phyloP scores from a whole-genome alignment of 805 yeast species.

The Candida michaelii region DNA sequence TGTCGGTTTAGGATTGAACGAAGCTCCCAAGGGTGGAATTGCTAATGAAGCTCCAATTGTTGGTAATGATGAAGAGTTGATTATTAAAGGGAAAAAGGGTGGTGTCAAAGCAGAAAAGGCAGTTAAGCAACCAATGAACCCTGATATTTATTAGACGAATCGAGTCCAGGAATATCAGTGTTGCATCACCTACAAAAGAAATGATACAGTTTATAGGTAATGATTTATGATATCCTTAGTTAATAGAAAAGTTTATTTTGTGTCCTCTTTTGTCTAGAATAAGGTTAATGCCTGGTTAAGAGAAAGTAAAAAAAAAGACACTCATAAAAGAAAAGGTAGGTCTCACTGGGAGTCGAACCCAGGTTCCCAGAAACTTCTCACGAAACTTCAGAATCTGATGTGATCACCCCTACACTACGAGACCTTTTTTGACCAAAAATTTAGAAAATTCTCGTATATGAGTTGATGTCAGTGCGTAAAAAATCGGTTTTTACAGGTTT shows the following conservation, averaged over 20 bases:
- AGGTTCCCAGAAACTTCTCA: conserved; percentile 27
- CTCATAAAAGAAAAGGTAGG: conserved; percentile 14
- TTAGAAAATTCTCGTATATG: neutral
- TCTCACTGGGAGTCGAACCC: conserved; percentile 37
- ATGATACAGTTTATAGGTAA: neutral
- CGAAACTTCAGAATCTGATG: conserved; percentile 28
- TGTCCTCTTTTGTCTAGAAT: no score
- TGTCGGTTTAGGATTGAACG: conserved; percentile 37
- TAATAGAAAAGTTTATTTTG: conserved; percentile 1
- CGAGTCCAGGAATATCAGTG: no score
- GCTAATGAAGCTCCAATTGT: conserved; percentile 47
- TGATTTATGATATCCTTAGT: neutral
- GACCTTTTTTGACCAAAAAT: conserved; percentile 17
- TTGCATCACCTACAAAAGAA: no score
- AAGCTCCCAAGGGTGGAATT: conserved; percentile 48
- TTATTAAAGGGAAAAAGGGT: conserved; percentile 14
- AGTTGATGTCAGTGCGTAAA: neutral
- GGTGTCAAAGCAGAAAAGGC: neutral
- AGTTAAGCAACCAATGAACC: neutral
- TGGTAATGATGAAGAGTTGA: conserved; percentile 37
- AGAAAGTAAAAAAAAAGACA: neutral
- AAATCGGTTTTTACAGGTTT: neutral
- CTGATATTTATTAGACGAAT: neutral
- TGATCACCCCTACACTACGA: conserved; percentile 35
- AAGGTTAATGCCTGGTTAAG: neutral